phyloP scores from a whole-genome alignment of 2,329 filamentous ascomycete genomes.

The Sphaerulina populicola region DNA sequence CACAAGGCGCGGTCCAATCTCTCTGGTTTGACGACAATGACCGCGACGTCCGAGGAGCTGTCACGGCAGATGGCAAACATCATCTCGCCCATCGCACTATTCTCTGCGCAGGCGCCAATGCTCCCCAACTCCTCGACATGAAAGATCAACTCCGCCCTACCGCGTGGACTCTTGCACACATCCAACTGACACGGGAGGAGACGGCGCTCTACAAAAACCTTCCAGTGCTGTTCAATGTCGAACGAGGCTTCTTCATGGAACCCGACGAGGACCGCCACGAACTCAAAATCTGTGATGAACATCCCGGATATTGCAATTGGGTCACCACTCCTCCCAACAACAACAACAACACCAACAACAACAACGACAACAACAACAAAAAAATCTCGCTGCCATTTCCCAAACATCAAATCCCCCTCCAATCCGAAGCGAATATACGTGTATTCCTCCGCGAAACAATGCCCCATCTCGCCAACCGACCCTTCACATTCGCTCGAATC shows the following conservation, averaged over 20 bases:
- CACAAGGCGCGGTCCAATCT: not conserved
- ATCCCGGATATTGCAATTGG: slow-evolving; percentile 50
- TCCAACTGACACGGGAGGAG: slow-evolving; percentile 36
- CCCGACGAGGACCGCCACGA: slow-evolving; percentile 41
- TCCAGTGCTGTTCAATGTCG: slow-evolving; percentile 45
- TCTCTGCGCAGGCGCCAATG: slow-evolving; percentile 44
- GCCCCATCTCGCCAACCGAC: slow-evolving; percentile 21
- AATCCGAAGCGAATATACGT: not conserved
- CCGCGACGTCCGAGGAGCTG: slow-evolving; percentile 37
- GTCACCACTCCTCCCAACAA: slow-evolving; percentile 15
- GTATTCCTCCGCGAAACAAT: not conserved
- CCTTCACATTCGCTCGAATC: slow-evolving; percentile 45
- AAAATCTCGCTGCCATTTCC: slow-evolving; percentile 35
- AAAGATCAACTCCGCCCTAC: slow-evolving; percentile 47
- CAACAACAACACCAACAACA: too few species aligned
- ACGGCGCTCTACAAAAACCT: slow-evolving; percentile 37
- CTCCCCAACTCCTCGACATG: slow-evolving; percentile 43
- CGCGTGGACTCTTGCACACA: slow-evolving; percentile 48
- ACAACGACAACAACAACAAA: slow-evolving; percentile 16
- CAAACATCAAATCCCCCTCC: not conserved
- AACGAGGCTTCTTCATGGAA: slow-evolving; percentile 45
- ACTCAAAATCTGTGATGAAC: slow-evolving; percentile 49
- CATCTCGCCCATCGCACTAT: slow-evolving; percentile 42
- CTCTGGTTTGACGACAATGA: slow-evolving; percentile 16
- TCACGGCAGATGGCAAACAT: slow-evolving; percentile 37